phyloP scores from a whole-genome alignment of 176 grass and related monocot species.

The Aegilops speltoides region DNA sequence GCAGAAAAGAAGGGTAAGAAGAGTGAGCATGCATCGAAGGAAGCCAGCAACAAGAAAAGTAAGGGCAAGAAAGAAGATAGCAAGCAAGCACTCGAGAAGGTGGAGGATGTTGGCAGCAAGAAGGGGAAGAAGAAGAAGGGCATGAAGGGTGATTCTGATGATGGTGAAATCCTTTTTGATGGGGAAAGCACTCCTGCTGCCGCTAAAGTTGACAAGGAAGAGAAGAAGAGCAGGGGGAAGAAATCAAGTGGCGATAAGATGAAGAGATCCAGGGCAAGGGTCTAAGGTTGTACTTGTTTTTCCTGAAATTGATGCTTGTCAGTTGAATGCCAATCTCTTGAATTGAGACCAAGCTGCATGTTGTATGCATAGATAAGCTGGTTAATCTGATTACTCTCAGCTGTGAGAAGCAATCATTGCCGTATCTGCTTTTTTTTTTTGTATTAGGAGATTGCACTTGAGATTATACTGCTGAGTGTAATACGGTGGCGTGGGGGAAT shows the following conservation, averaged over 20 bases:
- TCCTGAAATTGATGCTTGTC: neutral
- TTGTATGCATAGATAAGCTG: neutral
- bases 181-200: neutral
- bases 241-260: constrained; percentile 27
- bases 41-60: constrained; percentile 24
- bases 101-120: constrained; percentile 8
- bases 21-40: neutral
- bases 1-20: constrained; percentile 31
- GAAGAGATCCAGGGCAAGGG: constrained; percentile 40
- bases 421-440: neutral
- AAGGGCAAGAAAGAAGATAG: constrained; percentile 4
- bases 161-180: constrained; percentile 10
- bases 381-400: neutral
- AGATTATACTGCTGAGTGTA: constrained; percentile 6
- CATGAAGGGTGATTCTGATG: neutral
- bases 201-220: neutral
- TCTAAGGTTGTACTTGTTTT: constrained; percentile 14
- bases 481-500: neutral
- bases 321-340: neutral
- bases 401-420: neutral
- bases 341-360: neutral
- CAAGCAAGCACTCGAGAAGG: neutral
- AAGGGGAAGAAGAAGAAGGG: constrained; percentile 37
- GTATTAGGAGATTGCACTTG: neutral
- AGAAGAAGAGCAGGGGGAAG: constrained; percentile 38